Percentiles rank a stretch among this genome's conserved stretches.
These are phyloP conservation scores for Gossypium anomalum DNA, from an alignment of 345 rosid species.

Conservation along the genomic window DNA sequence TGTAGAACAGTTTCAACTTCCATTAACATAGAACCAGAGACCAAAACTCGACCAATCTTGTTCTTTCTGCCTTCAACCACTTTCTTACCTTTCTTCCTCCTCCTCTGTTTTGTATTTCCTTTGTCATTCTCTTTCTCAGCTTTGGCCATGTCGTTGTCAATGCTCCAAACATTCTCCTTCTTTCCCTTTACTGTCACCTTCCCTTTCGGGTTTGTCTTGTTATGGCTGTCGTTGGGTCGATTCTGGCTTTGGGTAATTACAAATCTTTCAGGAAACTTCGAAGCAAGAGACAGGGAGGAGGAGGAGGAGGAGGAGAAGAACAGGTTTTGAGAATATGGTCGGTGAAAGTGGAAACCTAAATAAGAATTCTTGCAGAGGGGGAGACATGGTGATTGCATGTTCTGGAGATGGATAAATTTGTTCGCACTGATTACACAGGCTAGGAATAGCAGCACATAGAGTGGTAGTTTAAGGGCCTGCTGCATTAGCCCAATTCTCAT, in stretches of 20 bases:
- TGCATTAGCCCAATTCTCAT: background rate
- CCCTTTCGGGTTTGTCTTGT: slow-evolving; percentile 25
- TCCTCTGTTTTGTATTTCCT: slow-evolving; percentile 30
- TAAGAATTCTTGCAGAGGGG: slow-evolving; percentile 33
- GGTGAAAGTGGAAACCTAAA: slow-evolving; percentile 27
- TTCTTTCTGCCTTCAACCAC: slow-evolving; percentile 36
- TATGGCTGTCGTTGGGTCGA: slow-evolving; percentile 27
- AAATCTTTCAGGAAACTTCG: slow-evolving; percentile 10
- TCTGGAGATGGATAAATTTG: background rate
- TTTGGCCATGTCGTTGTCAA: slow-evolving; percentile 65
- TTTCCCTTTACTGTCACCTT: slow-evolving; percentile 41
- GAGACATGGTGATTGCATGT: slow-evolving; percentile 48
- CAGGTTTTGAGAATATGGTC: slow-evolving; percentile 5
- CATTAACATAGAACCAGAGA: slow-evolving; percentile 65
- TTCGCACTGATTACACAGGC: background rate
- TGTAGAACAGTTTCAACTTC: slow-evolving; percentile 84
- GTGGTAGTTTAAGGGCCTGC: background rate
- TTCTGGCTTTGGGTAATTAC: slow-evolving; percentile 27
- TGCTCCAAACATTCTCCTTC: slow-evolving; percentile 77
- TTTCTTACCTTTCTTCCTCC: slow-evolving; percentile 40
- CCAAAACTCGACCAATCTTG: slow-evolving; percentile 41
- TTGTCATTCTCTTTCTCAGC: slow-evolving; percentile 25
- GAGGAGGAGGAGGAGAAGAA: background rate
- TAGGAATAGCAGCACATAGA: background rate
- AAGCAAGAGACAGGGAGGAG: background rate